phyloP scores from a whole-genome alignment of 2,329 filamentous ascomycete species.

The Clarireedia monteithiana region DNA sequence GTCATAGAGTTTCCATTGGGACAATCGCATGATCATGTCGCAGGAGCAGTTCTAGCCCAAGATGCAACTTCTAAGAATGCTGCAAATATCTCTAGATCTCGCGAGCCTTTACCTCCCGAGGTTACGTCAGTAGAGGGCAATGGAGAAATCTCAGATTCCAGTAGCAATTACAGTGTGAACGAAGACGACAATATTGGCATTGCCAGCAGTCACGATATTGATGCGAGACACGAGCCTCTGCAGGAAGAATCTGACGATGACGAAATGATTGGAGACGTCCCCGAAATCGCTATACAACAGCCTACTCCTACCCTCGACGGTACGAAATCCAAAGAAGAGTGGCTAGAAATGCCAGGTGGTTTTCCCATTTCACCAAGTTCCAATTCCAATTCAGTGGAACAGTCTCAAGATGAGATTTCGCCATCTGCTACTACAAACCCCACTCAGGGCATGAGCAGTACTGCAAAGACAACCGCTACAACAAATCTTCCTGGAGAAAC shows the following conservation, averaged over 20 bases:
- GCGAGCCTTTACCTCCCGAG: slow-evolving; percentile 62
- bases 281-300: slow-evolving; percentile 38
- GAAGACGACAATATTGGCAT: slow-evolving; percentile 14
- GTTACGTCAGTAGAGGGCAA: slow-evolving; percentile 61
- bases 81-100: slow-evolving; percentile 48
- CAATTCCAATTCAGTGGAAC: slow-evolving; percentile 16
- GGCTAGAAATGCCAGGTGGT: slow-evolving; percentile 42
- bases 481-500: slow-evolving; percentile 6
- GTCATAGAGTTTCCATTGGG: slow-evolving; percentile 19
- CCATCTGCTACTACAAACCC: slow-evolving; percentile 10
- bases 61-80: slow-evolving; percentile 46
- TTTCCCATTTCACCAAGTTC: slow-evolving; percentile 40
- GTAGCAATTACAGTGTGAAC: slow-evolving; percentile 32
- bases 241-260: slow-evolving; percentile 3
- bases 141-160: slow-evolving; percentile 53
- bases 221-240: neutral
- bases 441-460: slow-evolving; percentile 15
- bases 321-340: slow-evolving; percentile 25
- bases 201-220: slow-evolving; percentile 4
- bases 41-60: slow-evolving; percentile 47
- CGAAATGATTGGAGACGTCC: slow-evolving; percentile 24
- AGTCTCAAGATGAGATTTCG: slow-evolving; percentile 8
- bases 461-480: slow-evolving; percentile 16
- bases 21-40: slow-evolving; percentile 50
- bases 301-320: slow-evolving; percentile 39